Evolutionary conservation across 2,329 filamentous ascomycete genomes (phyloP).

Genomic region (Ophiostoma novo-ulmi): DNA sequence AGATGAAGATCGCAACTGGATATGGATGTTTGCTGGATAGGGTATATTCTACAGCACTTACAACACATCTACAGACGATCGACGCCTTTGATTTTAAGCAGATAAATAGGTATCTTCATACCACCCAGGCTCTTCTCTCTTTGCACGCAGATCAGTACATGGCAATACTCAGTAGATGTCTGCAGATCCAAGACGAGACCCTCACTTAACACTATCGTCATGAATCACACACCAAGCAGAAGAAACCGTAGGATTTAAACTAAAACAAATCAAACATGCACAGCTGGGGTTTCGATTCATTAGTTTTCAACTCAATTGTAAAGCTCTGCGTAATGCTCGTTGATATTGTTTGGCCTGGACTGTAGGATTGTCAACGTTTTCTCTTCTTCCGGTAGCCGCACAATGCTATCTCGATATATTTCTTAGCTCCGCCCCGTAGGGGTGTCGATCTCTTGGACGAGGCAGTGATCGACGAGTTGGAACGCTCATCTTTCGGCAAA

Average conservation of each 20-base stretch:
- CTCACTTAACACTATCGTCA: too few species aligned
- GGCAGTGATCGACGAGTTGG: neutral
- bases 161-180: neutral
- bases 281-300: neutral
- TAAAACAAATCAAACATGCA: neutral
- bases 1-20: neutral
- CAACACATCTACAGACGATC: neutral
- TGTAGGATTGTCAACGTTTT: constrained; percentile 4
- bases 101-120: neutral
- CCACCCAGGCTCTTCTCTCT: neutral
- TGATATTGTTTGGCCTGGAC: neutral
- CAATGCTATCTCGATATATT: neutral
- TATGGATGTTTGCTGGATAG: neutral
- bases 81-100: neutral
- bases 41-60: neutral
- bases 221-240: neutral
- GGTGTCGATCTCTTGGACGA: neutral
- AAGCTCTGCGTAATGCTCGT: neutral
- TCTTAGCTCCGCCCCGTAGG: neutral
- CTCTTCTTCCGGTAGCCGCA: neutral
- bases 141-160: neutral
- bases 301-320: neutral
- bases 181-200: too few species aligned
- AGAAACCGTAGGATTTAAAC: neutral
- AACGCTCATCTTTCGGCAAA: neutral